A percentile compares a stretch with the other conserved stretches of the same genome.
These are phyloP conservation scores for Crithidia thermophila DNA, from an alignment of 208 protist species.

Conservation along the genomic window DNA sequence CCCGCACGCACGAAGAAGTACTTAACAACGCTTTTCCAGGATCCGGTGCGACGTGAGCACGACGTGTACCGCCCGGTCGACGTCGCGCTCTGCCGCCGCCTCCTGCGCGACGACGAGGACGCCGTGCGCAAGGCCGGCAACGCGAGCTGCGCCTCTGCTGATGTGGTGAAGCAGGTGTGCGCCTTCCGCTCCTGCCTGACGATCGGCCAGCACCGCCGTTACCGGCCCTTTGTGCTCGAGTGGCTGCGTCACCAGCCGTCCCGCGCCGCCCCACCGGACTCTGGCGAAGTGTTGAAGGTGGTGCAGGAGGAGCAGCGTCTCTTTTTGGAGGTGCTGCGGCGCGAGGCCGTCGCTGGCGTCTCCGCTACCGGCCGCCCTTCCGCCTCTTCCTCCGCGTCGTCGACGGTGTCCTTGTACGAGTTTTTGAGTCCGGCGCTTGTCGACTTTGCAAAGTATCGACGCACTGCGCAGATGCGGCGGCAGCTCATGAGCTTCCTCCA, in stretches of 20 bases:
- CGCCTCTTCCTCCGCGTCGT: too few species aligned
- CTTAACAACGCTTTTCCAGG: constrained; percentile 37
- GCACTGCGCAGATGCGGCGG: constrained; percentile 28
- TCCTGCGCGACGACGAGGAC: constrained; percentile 21
- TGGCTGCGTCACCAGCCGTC: constrained; percentile 34
- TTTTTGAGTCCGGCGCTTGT: constrained; percentile 7
- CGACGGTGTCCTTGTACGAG: constrained; percentile 2
- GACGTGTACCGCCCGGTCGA: constrained; percentile 58
- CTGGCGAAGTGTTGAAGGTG: constrained; percentile 44
- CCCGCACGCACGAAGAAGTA: constrained; percentile 16
- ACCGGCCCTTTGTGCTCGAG: constrained; percentile 39
- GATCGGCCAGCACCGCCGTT: constrained; percentile 65
- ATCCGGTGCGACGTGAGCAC: constrained; percentile 40
- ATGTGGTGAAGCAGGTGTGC: constrained; percentile 1
- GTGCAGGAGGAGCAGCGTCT: constrained; percentile 53
- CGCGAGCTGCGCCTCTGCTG: background rate
- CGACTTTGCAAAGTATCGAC: constrained; percentile 40
- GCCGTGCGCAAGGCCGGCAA: background rate
- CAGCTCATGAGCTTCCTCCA: constrained; percentile 30
- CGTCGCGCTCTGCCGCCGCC: constrained; percentile 34
- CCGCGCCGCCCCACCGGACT: constrained; percentile 40
- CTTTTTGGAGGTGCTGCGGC: constrained; percentile 48
- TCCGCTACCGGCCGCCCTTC: background rate
- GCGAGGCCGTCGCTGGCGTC: constrained; percentile 21
- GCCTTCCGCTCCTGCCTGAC: constrained; percentile 70